Evolutionary conservation across 2,329 filamentous ascomycete genomes (phyloP).

Genomic region (Stromatinia cepivora): DNA sequence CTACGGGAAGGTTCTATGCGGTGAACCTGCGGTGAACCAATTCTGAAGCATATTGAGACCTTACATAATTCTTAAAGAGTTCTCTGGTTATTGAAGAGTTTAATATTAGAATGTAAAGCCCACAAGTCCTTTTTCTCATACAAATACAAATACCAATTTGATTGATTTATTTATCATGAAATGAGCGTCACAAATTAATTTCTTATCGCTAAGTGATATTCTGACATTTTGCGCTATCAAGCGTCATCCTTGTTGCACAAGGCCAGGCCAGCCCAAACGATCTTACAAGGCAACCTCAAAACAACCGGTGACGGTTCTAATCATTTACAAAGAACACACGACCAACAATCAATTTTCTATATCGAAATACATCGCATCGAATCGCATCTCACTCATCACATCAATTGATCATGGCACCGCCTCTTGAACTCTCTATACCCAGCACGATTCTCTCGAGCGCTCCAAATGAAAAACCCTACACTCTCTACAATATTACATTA

Average conservation of each 20-base stretch:
- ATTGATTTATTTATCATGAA: slow-evolving; percentile 6
- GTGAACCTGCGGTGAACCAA: slow-evolving; percentile 7
- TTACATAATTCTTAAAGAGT: slow-evolving; percentile 19
- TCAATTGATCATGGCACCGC: slow-evolving; percentile 55
- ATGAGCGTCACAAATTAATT: slow-evolving; percentile 3
- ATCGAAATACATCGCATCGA: slow-evolving; percentile 1
- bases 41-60: slow-evolving; percentile 21
- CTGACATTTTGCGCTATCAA: slow-evolving; percentile 18
- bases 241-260: slow-evolving; percentile 18
- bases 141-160: slow-evolving; percentile 20
- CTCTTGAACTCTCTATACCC: slow-evolving; percentile 66
- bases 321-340: slow-evolving; percentile 5
- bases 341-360: slow-evolving; percentile 9
- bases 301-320: slow-evolving; percentile 1
- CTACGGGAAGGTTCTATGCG: slow-evolving; percentile 6
- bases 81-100: slow-evolving; percentile 18
- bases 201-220: slow-evolving; percentile 21
- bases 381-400: slow-evolving; percentile 1
- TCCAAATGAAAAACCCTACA: slow-evolving; percentile 60
- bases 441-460: slow-evolving; percentile 58
- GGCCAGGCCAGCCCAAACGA: background rate
- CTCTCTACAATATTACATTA: slow-evolving; percentile 75
- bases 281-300: slow-evolving; percentile 17
- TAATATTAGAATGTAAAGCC: slow-evolving; percentile 17
- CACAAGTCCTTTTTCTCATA: slow-evolving; percentile 8